These are phyloP conservation scores for Ballota nigra DNA, from an alignment of 257 asterid genomes.

Conservation along the genomic window DNA sequence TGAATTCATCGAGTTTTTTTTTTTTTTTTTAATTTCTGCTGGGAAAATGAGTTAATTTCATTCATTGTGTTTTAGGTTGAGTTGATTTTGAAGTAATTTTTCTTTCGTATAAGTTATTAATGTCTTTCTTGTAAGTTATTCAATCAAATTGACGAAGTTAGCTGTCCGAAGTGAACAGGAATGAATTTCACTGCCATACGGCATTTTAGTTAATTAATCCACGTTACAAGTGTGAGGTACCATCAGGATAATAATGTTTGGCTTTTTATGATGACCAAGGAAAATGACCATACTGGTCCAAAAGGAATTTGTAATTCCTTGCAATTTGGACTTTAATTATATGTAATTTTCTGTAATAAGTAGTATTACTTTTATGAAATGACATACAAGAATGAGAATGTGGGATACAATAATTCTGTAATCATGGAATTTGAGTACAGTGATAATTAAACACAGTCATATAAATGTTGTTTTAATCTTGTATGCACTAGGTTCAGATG, in stretches of 20 bases:
- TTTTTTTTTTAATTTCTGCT: background rate
- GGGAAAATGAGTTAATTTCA: no score
- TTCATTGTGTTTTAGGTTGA: background rate
- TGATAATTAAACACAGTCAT: no score
- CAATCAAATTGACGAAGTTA: background rate
- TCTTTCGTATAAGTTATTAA: background rate
- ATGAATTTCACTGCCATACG: background rate
- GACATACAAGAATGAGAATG: background rate
- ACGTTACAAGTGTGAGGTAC: background rate
- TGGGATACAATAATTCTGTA: background rate
- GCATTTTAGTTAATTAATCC: background rate
- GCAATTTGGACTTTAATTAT: background rate
- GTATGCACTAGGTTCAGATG: no score
- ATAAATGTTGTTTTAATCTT: no score
- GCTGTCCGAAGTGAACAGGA: background rate
- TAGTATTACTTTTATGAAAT: background rate
- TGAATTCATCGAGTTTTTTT: background rate
- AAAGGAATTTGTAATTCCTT: background rate
- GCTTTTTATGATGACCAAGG: no score
- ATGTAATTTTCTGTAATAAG: background rate
- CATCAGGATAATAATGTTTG: no score
- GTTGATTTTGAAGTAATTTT: background rate
- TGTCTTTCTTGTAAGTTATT: background rate
- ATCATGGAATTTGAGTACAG: background rate
- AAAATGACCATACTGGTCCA: background rate